A percentile compares a stretch with the other conserved stretches of the same genome.
Evolutionary conservation across 2,329 filamentous ascomycete species (phyloP).

Genomic region (Onygena corvina): DNA sequence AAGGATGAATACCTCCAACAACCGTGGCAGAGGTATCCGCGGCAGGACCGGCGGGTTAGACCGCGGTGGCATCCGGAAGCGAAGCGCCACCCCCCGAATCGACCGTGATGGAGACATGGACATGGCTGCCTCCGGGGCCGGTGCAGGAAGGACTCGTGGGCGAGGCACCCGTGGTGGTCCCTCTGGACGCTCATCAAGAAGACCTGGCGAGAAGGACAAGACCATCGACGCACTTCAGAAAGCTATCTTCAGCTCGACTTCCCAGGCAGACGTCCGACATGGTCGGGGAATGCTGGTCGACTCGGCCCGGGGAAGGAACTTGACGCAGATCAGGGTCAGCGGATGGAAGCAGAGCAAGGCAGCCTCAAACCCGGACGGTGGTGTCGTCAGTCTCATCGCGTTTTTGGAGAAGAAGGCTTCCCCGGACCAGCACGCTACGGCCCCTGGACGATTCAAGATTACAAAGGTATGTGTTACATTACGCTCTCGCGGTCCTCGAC

Average conservation of each 20-base stretch:
- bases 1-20: constrained; percentile 23
- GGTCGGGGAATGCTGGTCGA: constrained; percentile 23
- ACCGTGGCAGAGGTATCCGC: constrained; percentile 21
- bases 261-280: constrained; percentile 32
- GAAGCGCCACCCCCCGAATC: constrained; percentile 32
- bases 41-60: constrained; percentile 19
- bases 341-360: constrained; percentile 61
- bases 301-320: constrained; percentile 16
- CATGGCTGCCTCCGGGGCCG: constrained; percentile 41
- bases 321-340: constrained; percentile 37
- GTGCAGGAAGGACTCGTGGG: constrained; percentile 23
- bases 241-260: constrained; percentile 23
- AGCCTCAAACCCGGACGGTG: constrained; percentile 53
- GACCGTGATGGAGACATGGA: constrained; percentile 52
- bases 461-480: constrained; percentile 60
- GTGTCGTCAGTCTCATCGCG: constrained; percentile 50
- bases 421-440: constrained; percentile 35
- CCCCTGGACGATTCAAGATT: constrained; percentile 48
- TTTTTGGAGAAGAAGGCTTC: constrained; percentile 60
- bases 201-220: constrained; percentile 18
- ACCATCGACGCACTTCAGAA: constrained; percentile 28
- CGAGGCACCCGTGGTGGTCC: constrained; percentile 26
- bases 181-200: constrained; percentile 19
- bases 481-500: constrained; percentile 32
- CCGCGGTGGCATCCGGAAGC: constrained; percentile 43